These are phyloP conservation scores for Suillus paluster DNA, from an alignment of 768 basidiomycete genomes.

Conservation along the genomic window DNA sequence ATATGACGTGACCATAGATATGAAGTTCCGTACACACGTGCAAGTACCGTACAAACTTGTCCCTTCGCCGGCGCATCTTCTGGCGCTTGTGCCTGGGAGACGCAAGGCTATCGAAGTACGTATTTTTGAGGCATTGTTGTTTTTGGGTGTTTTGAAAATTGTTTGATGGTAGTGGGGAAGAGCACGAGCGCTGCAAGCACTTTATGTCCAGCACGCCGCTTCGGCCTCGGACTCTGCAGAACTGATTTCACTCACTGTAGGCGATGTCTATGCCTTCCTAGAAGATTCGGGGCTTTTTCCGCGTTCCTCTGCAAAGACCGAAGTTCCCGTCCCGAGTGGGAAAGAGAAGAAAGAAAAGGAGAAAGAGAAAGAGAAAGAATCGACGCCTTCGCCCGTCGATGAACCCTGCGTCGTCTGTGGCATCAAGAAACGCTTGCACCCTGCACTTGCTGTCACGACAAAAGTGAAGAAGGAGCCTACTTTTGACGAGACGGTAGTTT, in stretches of 20 bases:
- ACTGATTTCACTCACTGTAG: slow-evolving; percentile 36
- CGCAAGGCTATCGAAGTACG: slow-evolving; percentile 54
- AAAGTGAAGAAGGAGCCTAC: slow-evolving; percentile 23
- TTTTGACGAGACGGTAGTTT: slow-evolving; percentile 5
- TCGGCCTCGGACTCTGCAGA: slow-evolving; percentile 24
- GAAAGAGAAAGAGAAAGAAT: slow-evolving; percentile 25
- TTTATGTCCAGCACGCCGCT: slow-evolving; percentile 38
- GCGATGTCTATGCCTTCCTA: slow-evolving; percentile 50
- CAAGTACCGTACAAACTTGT: slow-evolving; percentile 45
- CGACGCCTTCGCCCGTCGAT: slow-evolving; percentile 23
- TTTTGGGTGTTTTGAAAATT: slow-evolving; percentile 8
- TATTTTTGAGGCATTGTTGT: background rate
- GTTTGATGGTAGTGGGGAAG: slow-evolving; percentile 48
- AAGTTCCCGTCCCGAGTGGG: slow-evolving; percentile 12
- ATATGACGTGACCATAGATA: slow-evolving; percentile 31
- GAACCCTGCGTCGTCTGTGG: slow-evolving; percentile 32
- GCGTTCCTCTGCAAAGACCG: slow-evolving; percentile 28
- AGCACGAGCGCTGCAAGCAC: slow-evolving; percentile 43
- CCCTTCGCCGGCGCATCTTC: slow-evolving; percentile 38
- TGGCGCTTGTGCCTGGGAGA: slow-evolving; percentile 43
- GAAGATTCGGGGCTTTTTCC: slow-evolving; percentile 46
- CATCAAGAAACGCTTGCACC: slow-evolving; percentile 33
- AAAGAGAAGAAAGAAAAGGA: slow-evolving; percentile 27
- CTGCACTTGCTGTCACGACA: slow-evolving; percentile 17
- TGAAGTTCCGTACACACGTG: slow-evolving; percentile 34